Evolutionary conservation across 495 filamentous ascomycete genomes (phyloP), one percentile per base, ranked within the genome.

Genomic region (Rhypophila decipiens): DNA sequence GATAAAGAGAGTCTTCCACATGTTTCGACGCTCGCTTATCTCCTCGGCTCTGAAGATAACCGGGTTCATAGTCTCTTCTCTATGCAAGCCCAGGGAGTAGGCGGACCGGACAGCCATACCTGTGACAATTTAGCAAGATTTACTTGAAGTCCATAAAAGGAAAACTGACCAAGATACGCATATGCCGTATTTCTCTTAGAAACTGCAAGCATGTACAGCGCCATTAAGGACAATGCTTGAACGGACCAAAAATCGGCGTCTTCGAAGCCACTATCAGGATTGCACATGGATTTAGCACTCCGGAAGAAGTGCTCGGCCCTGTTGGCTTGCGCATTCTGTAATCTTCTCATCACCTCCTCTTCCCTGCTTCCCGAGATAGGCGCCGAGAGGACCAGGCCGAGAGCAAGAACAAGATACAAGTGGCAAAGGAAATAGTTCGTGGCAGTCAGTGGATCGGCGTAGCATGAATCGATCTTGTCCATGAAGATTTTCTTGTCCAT

Each of bases 41-140:
- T 78, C 66, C 4, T 67, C 61, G 4, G 50, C 41, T 8, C 53
- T 54, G 57, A 78, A 80, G 23, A 78, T 69, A 11, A 65, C 60
- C 29, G 57, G 56, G 21, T 53, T 53, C 67, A 80, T 70, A 11
- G 76, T 81, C 47, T 84, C 80, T 48, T 78, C 78, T 42, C 79
- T 67, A 52, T 84, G 80, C 15, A 84, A 57, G 13, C 80, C 80
- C 24, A 83, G 47, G 13, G 80, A 75, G 55, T 77, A 77, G 13
- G 78, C 76, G 22, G 77, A 79, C 1, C 78, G 73, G 13, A 82
- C 73, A 36, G 80, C 80, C 80, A 84, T 84, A 10, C 79, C 79
- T 77, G 34, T 5, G 34, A 35, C 17, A 31, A 34, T 37, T 13
- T 19, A 13, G 17, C n/a, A 17, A 18, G 10, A 44, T 15, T 19